Evolutionary conservation across 148 eudicot genomes (phyloP).

Genomic region (Persicaria maculosa): DNA sequence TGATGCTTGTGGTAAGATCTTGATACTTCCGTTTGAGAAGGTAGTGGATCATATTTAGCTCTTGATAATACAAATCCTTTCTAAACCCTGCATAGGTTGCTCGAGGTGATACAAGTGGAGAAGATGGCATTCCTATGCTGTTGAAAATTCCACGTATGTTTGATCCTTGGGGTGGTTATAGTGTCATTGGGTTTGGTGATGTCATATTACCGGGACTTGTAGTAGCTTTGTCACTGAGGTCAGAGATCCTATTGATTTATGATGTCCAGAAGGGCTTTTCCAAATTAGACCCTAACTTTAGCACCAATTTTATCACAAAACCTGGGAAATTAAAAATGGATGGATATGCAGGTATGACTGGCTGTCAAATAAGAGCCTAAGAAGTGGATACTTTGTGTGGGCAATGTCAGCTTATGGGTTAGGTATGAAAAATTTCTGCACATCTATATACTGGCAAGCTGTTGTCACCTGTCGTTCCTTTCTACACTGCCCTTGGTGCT

Average conservation of each 20-base stretch:
- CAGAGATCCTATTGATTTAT: slow-evolving; percentile 5
- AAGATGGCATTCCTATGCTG: slow-evolving; percentile 98
- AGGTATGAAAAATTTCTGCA: slow-evolving; percentile 33
- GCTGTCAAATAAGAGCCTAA: slow-evolving; percentile 74
- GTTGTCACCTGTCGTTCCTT: too few relatives aligned
- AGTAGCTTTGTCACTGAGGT: slow-evolving; percentile 89
- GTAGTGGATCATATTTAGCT: not conserved
- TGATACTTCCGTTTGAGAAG: not conserved
- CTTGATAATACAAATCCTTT: slow-evolving; percentile 9
- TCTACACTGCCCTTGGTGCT: too few relatives aligned
- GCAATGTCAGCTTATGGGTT: slow-evolving; percentile 91
- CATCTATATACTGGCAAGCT: not conserved
- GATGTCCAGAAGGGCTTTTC: not conserved
- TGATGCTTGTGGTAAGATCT: slow-evolving; percentile 87
- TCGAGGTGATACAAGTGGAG: slow-evolving; percentile 93
- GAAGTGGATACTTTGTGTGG: slow-evolving; percentile 83
- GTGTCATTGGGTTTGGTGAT: slow-evolving; percentile 99
- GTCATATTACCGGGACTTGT: slow-evolving; percentile 89
- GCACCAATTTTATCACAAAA: too few relatives aligned
- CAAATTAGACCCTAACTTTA: not conserved
- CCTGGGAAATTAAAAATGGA: too few relatives aligned
- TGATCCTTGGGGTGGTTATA: slow-evolving; percentile 99
- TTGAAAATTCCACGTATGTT: slow-evolving; percentile 93
- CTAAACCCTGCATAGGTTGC: slow-evolving; percentile 56
- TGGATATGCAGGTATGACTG: slow-evolving; percentile 77